These are phyloP conservation scores for Coemansia sp. DNA, from an alignment of 192 early-diverging fungal genomes.

Conservation along the genomic window DNA sequence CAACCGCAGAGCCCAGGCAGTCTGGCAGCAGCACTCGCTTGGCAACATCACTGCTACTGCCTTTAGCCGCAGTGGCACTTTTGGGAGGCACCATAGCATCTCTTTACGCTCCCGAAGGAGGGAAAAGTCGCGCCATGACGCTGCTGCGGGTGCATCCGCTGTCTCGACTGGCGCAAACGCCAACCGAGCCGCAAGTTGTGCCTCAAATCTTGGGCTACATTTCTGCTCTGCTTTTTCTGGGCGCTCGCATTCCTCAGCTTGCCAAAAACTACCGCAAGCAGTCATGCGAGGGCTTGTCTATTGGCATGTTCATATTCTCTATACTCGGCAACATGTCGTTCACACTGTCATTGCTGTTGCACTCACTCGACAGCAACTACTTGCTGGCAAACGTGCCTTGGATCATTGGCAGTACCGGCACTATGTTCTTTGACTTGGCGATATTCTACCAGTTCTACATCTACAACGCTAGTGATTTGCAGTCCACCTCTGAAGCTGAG, in stretches of 20 bases:
- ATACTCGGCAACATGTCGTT: slow-evolving; percentile 62
- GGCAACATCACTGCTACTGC: background rate
- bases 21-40: background rate
- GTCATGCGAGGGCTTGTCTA: slow-evolving; percentile 65
- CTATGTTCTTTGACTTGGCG: slow-evolving; percentile 65
- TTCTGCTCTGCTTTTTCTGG: slow-evolving; percentile 62
- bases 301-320: slow-evolving; percentile 70
- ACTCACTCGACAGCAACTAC: slow-evolving; percentile 54
- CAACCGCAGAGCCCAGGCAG: too few species aligned
- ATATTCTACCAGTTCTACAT: slow-evolving; percentile 65
- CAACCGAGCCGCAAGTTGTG: slow-evolving; percentile 17
- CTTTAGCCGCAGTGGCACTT: background rate
- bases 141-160: background rate
- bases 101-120: background rate
- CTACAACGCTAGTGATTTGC: slow-evolving; percentile 20
- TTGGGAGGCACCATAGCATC: background rate
- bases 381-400: slow-evolving; percentile 32
- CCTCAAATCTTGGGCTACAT: slow-evolving; percentile 64
- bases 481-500: background rate
- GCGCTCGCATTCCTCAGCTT: slow-evolving; percentile 71
- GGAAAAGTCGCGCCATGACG: background rate
- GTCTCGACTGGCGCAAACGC: background rate
- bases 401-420: slow-evolving; percentile 65
- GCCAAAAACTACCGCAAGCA: slow-evolving; percentile 62
- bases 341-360: slow-evolving; percentile 61